Percentiles rank a stretch among this genome's conserved stretches.
Conservation (phyloP, 2,329 filamentous ascomycete species). For the Orbilia javanica region DNA sequence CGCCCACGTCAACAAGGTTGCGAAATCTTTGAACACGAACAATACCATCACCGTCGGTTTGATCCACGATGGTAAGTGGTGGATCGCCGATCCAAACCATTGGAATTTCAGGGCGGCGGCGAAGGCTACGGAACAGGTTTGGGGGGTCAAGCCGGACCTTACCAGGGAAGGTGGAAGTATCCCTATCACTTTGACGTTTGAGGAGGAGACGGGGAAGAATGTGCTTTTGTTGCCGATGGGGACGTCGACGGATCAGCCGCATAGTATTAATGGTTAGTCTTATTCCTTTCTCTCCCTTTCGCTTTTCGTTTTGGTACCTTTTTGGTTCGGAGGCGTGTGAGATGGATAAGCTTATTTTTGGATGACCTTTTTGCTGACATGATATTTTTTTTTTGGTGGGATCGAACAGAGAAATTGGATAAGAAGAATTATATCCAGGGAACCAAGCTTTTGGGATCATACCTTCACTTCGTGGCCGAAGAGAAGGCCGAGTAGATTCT, state of each 20-base stretch:
- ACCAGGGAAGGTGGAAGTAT: slow-evolving; percentile 97
- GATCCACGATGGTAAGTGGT: slow-evolving; percentile 97
- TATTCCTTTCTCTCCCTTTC: neutral
- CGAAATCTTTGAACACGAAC: slow-evolving; percentile 89
- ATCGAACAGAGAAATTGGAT: slow-evolving; percentile 72
- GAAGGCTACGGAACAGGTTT: slow-evolving; percentile 96
- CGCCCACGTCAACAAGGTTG: slow-evolving; percentile 84
- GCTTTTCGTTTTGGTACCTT: neutral
- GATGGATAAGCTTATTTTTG: neutral
- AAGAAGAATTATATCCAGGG: slow-evolving; percentile 98
- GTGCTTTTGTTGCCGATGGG: slow-evolving; percentile 96
- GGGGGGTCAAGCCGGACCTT: slow-evolving; percentile 91
- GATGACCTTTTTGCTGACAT: neutral
- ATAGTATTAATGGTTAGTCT: slow-evolving; percentile 95
- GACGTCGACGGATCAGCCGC: slow-evolving; percentile 93
- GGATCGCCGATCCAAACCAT: slow-evolving; percentile 96
- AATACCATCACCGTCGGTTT: slow-evolving; percentile 86
- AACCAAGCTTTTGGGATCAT: slow-evolving; percentile 93
- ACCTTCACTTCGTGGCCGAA: slow-evolving; percentile 94
- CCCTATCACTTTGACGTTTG: slow-evolving; percentile 95
- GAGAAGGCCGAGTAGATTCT: slow-evolving; percentile 73
- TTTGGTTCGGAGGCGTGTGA: too few relatives aligned
- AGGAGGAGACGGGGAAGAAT: slow-evolving; percentile 98
- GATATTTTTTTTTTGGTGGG: slow-evolving; percentile 8
- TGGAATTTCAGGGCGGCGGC: slow-evolving; percentile 97